phyloP scores from a whole-genome alignment of 768 basidiomycete species.

The Coprinopsis sp. region DNA sequence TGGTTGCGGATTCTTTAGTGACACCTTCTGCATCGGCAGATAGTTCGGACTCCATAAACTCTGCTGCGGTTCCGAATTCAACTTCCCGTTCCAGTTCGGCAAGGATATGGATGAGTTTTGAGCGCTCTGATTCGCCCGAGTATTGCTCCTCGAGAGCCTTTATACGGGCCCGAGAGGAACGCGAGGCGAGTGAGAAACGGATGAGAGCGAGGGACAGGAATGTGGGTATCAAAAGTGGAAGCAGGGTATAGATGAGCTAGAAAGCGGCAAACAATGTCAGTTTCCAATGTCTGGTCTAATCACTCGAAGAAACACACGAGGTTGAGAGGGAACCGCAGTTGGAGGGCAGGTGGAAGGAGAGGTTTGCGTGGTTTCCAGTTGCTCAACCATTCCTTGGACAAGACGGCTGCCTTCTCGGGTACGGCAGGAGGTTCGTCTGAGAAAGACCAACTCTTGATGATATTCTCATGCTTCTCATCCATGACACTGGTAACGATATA shows the following conservation, averaged over 20 bases:
- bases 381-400: conserved; percentile 45
- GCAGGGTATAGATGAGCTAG: conserved; percentile 47
- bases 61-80: conserved; percentile 56
- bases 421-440: conserved; percentile 40
- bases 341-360: conserved; percentile 54
- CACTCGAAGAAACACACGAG: conserved; percentile 41
- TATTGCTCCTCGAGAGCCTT: conserved; percentile 55
- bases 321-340: conserved; percentile 64
- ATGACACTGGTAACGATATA: conserved; percentile 39
- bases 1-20: too few relatives aligned
- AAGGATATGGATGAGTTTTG: conserved; percentile 54
- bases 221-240: conserved; percentile 65
- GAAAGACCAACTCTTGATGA: conserved; percentile 51
- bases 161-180: conserved; percentile 61
- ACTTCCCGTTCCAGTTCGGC: conserved; percentile 55
- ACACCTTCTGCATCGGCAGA: too few relatives aligned
- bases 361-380: conserved; percentile 34
- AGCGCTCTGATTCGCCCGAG: conserved; percentile 29
- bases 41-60: conserved; percentile 64
- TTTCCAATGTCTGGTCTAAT: background rate
- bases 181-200: conserved; percentile 54
- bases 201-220: conserved; percentile 49
- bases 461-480: conserved; percentile 48
- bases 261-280: background rate
- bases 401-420: conserved; percentile 31